phyloP scores from a whole-genome alignment of 257 asterid genomes.

The Jaltomata sinuosa region DNA sequence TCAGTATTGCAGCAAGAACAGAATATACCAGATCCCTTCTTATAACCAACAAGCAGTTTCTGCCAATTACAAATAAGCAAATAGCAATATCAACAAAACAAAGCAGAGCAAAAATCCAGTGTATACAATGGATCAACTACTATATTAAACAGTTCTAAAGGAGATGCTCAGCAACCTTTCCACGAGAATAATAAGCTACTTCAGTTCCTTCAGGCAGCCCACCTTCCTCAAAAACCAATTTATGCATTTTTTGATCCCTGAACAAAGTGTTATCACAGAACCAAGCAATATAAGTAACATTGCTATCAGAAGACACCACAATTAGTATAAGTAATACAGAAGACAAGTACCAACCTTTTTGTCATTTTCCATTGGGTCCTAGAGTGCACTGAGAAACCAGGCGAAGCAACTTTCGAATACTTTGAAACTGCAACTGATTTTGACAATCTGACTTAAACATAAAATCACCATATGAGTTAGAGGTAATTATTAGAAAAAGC shows the following conservation, averaged over 20 bases:
- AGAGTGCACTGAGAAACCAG: conserved; percentile 32
- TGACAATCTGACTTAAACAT: conserved; percentile 36
- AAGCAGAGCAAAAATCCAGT: neutral
- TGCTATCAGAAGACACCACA: neutral
- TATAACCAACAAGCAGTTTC: conserved; percentile 89
- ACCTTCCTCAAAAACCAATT: conserved; percentile 77
- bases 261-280: conserved; percentile 8
- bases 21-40: conserved; percentile 78
- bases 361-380: conserved; percentile 69
- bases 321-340: neutral
- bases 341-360: conserved; percentile 56
- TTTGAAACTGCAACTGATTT: conserved; percentile 22
- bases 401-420: conserved; percentile 33
- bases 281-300: neutral
- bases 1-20: conserved; percentile 81
- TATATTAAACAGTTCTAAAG: neutral
- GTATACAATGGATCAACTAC: neutral
- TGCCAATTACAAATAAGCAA: conserved; percentile 19
- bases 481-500: neutral
- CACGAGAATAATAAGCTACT: conserved; percentile 84
- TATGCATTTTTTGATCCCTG: conserved; percentile 95
- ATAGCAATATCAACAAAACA: conserved; percentile 9
- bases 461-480: neutral
- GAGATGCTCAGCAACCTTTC: conserved; percentile 54
- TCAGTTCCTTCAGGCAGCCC: conserved; percentile 96